A percentile compares a stretch with the other conserved stretches of the same genome.
Conservation (phyloP, 805 yeast species). For the Wickerhamiella lipophila region DNA sequence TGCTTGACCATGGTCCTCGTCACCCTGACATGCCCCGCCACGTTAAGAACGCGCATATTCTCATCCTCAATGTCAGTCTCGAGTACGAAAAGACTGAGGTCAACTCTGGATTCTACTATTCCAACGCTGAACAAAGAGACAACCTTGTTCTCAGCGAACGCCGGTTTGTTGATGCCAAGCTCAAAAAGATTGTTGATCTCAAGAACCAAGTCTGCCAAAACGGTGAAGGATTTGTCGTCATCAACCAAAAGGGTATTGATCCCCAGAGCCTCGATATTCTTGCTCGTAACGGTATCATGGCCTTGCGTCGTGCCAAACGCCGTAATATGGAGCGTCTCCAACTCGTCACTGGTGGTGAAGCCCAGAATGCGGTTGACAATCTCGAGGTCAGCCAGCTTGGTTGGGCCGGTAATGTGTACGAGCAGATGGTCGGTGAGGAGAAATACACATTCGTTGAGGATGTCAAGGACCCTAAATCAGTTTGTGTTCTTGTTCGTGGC, state of each 20-base stretch:
- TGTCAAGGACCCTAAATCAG: slow-evolving; percentile 71
- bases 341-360: slow-evolving; percentile 91
- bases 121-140: slow-evolving; percentile 91
- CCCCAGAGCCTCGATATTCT: slow-evolving; percentile 93
- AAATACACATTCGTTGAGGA: slow-evolving; percentile 94
- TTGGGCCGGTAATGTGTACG: slow-evolving; percentile 78
- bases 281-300: slow-evolving; percentile 85
- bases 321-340: slow-evolving; percentile 98
- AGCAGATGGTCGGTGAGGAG: slow-evolving; percentile 91
- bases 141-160: slow-evolving; percentile 88
- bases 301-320: slow-evolving; percentile 94
- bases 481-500: slow-evolving; percentile 85
- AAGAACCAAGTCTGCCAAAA: slow-evolving; percentile 83
- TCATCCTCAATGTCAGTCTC: slow-evolving; percentile 82
- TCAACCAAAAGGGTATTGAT: slow-evolving; percentile 97
- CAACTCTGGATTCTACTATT: slow-evolving; percentile 88
- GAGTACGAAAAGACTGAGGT: slow-evolving; percentile 98
- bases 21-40: slow-evolving; percentile 98
- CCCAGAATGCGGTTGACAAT: slow-evolving; percentile 95
- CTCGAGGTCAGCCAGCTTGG: slow-evolving; percentile 70
- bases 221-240: slow-evolving; percentile 73
- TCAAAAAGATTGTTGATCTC: slow-evolving; percentile 79
- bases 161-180: slow-evolving; percentile 84
- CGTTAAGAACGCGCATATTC: slow-evolving; percentile 68
- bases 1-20: slow-evolving; percentile 94